A percentile compares a stretch with the other conserved stretches of the same genome.
phyloP scores from a whole-genome alignment of 2,329 filamentous ascomycete genomes.

The Xylariaceae sp. region DNA sequence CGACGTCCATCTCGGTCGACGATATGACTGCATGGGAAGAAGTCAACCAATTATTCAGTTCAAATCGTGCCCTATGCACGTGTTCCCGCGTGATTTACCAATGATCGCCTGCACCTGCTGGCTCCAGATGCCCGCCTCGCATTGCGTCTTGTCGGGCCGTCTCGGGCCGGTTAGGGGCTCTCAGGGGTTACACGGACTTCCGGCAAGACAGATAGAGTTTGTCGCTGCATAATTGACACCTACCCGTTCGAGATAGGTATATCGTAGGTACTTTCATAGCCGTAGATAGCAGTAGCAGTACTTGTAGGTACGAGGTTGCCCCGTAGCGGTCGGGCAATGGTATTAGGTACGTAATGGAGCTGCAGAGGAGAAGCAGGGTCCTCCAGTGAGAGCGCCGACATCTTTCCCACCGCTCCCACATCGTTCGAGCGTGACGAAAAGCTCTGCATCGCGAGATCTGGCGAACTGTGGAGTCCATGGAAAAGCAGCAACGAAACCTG shows the following conservation, averaged over 20 bases:
- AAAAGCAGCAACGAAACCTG: conserved; percentile 6
- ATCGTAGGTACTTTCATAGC: conserved; percentile 12
- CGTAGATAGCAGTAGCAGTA: background rate
- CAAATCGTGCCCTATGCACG: no score
- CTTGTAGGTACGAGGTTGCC: background rate
- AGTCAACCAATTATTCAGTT: no score
- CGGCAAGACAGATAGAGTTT: conserved; percentile 3
- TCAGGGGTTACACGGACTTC: conserved; percentile 17
- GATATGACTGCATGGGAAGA: no score
- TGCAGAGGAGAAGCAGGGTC: conserved; percentile 7
- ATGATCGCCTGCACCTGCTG: no score
- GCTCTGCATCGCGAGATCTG: background rate
- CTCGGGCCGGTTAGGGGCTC: conserved; percentile 1
- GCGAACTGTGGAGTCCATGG: background rate
- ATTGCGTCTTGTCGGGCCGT: background rate
- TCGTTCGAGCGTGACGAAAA: background rate
- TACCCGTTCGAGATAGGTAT: background rate
- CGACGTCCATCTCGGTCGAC: no score
- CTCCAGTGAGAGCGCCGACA: conserved; percentile 10
- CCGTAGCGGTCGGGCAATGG: background rate
- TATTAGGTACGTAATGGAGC: conserved; percentile 8
- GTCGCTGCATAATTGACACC: background rate
- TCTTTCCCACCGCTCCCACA: background rate
- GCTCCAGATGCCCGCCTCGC: no score
- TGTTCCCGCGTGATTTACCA: no score